Evolutionary conservation across 306 rosid genomes (phyloP), one percentile per base, ranked within the genome.

Genomic region (Corylus avellana): DNA sequence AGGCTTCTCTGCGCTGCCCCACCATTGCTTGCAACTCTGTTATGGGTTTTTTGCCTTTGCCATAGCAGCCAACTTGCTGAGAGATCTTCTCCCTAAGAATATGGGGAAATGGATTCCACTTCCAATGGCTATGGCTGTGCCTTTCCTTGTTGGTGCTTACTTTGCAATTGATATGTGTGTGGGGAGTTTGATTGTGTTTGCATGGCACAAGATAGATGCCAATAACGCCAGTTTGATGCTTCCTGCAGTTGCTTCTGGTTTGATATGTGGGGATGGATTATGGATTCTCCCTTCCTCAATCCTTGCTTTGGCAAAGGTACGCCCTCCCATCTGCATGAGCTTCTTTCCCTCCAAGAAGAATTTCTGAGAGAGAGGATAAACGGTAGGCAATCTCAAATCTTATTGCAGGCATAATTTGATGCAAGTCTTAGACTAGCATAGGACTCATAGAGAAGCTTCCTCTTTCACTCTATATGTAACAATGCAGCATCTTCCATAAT

Each of bases 101-200:
- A 51, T 91, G 11, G 90, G 93, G 55, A 87, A 72, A 85, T 96
- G 88, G 88, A 82, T 88, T 76, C 99, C 99, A 1, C 94, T 96
- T 79, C 99, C 99, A 8, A 96, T 91, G 99, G 98, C 98, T 18
- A 96, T 96, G 98, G 99, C 98, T 16, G 98, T 96, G 44, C 99
- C 99, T 22, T 96, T 96, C 87, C 75, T 96, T 20, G 97, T 96
- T 46, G 99, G 99, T 4, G 99, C 97, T 46, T 88, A 86, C 87
- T 96, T 96, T 75, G 99, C 99, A 3, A 85, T 96, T 57, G 99
- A 96, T 58, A 96, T 96, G 99, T 93, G 99, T 12, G 47, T 91
- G 50, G 99, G 98, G 39, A 96, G 98, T 81, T 85, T 89, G 91
- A 55, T 87, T 17, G 98, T 96, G 86, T 93, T 83, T 20, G 55